Evolutionary conservation across 306 rosid genomes (phyloP).

Genomic region (Senna tora): DNA sequence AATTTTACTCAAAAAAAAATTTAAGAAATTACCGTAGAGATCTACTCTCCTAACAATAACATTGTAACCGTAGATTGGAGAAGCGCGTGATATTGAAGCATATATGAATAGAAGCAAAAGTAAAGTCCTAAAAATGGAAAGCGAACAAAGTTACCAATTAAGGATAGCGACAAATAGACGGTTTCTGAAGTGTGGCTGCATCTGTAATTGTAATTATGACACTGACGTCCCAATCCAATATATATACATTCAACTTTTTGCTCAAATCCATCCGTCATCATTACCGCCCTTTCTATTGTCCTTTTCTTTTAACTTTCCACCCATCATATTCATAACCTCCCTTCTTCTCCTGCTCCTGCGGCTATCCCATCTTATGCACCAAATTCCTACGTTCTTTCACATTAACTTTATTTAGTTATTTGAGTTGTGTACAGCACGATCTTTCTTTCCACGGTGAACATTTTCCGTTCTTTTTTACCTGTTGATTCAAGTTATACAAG

Average conservation of each 20-base stretch:
- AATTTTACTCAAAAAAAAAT: too few species aligned
- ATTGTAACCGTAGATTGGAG: background rate
- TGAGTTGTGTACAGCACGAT: too few species aligned
- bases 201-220: background rate
- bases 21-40: too few species aligned
- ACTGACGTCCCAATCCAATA: constrained; percentile 1
- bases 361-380: too few species aligned
- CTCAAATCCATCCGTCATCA: constrained; percentile 2
- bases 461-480: too few species aligned
- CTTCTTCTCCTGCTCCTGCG: background rate
- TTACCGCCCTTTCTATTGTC: background rate
- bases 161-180: background rate
- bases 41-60: too few species aligned
- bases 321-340: background rate
- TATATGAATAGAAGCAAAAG: background rate
- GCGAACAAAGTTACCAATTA: background rate
- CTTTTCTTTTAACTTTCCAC: background rate
- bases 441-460: too few species aligned
- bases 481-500: too few species aligned
- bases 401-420: too few species aligned
- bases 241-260: background rate
- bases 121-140: background rate
- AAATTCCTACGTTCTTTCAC: too few species aligned
- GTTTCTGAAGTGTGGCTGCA: background rate
- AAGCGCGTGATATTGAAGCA: background rate